Base-by-base conservation (phyloP, 345 rosid genomes). In the Eucalyptus regnans region DNA sequence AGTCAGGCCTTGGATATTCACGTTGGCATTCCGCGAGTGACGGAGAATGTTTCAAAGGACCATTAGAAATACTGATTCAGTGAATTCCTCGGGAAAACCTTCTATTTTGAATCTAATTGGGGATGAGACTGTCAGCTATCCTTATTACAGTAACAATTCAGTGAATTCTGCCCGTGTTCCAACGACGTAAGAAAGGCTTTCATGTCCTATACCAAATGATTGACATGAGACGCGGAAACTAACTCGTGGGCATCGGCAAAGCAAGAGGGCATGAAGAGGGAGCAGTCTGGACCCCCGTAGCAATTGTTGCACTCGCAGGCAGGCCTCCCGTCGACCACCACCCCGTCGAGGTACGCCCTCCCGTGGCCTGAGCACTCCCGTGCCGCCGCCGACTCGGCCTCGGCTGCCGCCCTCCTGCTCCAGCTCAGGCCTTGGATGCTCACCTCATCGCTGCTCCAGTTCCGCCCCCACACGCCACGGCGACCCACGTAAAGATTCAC, bases 351-450 rank as follows among this genome's bases (percentile, higher is more conserved):
- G 86, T 76, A 97, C n/a, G 95, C 97, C 91, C 94, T 92, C 9
- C 98, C 97, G 50, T 96, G 97, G 83, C 97, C 96, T 2, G 96
- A 96, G 87, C 99, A 97, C 15, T 94, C 52, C 44, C 93, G 80
- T 33, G 93, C 92, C 3, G 98, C 97, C 89, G 90, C 97, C 5
- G 87, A 68, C 87, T 96, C 97, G 8, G 97, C 97, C 92, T 96
- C 97, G 6, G 3, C 85, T 12, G 96, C 97, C 1, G 97, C 97
- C 89, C 33, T 90, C 46, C 52, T 49, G 88, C 91, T 95, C 99
- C 99, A 97, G 41, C 94, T 93, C 37, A 90, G 90, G 43, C 54
- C 51, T 25, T 3, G 52, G 79, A 15, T 18, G 41, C 37, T 15
- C 43, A 31, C 79, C 79, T 66, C 79, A 66, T 66, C 79, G 37